These are phyloP conservation scores for Trametes sp. DNA, from an alignment of 1,284 basidiomycete genomes.

Conservation along the genomic window DNA sequence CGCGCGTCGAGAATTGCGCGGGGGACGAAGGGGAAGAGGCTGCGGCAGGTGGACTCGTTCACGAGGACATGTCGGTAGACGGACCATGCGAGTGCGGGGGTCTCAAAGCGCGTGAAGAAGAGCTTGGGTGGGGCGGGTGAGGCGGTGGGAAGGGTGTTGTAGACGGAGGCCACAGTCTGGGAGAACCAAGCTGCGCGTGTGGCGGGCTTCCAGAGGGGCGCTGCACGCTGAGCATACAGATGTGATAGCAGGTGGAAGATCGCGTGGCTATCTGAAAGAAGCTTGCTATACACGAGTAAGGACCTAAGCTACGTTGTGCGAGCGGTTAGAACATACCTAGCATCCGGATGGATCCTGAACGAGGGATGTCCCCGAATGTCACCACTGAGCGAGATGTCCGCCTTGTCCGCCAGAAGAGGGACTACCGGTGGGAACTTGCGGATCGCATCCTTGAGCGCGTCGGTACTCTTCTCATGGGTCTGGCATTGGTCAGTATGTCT, in stretches of 20 bases:
- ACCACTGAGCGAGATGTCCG: constrained; percentile 71
- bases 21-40: constrained; percentile 77
- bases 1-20: constrained; percentile 55
- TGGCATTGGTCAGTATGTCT: constrained; percentile 31
- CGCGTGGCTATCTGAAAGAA: constrained; percentile 40
- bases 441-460: constrained; percentile 77
- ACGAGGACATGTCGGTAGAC: constrained; percentile 82
- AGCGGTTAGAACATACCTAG: constrained; percentile 42
- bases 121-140: constrained; percentile 45
- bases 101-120: constrained; percentile 55
- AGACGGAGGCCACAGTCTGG: constrained; percentile 50
- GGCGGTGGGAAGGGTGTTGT: constrained; percentile 43
- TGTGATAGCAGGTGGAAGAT: constrained; percentile 79
- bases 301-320: not conserved
- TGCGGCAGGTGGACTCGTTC: constrained; percentile 66
- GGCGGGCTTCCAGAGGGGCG: constrained; percentile 82
- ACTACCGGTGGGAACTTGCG: constrained; percentile 82
- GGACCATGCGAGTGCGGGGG: constrained; percentile 53
- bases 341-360: constrained; percentile 76
- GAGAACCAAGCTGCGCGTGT: constrained; percentile 74
- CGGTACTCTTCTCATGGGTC: constrained; percentile 65
- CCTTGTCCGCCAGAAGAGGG: constrained; percentile 83
- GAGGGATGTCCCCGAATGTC: constrained; percentile 64
- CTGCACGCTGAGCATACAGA: constrained; percentile 83
- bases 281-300: constrained; percentile 19